Conservation (phyloP, 2,329 filamentous ascomycete genomes). For the Coccinonectria pachysandricola region DNA sequence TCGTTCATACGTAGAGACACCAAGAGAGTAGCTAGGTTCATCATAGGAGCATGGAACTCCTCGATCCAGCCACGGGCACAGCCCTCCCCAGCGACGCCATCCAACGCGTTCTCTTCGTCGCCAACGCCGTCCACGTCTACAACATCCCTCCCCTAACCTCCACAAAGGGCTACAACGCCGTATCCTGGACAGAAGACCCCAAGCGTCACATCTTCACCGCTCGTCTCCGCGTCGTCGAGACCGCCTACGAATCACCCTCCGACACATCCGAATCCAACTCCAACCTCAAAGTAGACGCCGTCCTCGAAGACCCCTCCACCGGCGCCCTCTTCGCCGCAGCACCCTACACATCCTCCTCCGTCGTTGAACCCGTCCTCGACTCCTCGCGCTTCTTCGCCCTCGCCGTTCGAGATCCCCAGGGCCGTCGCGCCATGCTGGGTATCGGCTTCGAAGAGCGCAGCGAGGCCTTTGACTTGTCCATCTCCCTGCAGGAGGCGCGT, state of each 20-base stretch:
- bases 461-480: conserved; percentile 78
- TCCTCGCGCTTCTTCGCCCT: conserved; percentile 78
- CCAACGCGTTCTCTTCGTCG: conserved; percentile 74
- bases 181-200: conserved; percentile 63
- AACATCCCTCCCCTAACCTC: conserved; percentile 71
- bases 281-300: conserved; percentile 59
- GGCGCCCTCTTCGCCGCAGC: conserved; percentile 76
- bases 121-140: conserved; percentile 71
- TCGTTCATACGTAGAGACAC: too few relatives aligned
- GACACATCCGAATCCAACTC: too few relatives aligned
- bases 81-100: conserved; percentile 66
- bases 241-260: conserved; percentile 38
- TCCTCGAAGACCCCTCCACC: conserved; percentile 64
- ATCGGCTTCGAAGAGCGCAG: conserved; percentile 80
- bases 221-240: conserved; percentile 69
- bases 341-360: conserved; percentile 56
- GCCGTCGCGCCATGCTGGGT: conserved; percentile 68
- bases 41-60: conserved; percentile 57
- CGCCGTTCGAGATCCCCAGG: conserved; percentile 63
- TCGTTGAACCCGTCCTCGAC: conserved; percentile 70
- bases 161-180: conserved; percentile 69
- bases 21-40: too few relatives aligned
- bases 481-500: conserved; percentile 68
- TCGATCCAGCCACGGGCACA: conserved; percentile 62
- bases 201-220: conserved; percentile 76